These are phyloP conservation scores for Zasmidium angulare DNA, from an alignment of 2,329 filamentous ascomycete genomes.

Conservation along the genomic window DNA sequence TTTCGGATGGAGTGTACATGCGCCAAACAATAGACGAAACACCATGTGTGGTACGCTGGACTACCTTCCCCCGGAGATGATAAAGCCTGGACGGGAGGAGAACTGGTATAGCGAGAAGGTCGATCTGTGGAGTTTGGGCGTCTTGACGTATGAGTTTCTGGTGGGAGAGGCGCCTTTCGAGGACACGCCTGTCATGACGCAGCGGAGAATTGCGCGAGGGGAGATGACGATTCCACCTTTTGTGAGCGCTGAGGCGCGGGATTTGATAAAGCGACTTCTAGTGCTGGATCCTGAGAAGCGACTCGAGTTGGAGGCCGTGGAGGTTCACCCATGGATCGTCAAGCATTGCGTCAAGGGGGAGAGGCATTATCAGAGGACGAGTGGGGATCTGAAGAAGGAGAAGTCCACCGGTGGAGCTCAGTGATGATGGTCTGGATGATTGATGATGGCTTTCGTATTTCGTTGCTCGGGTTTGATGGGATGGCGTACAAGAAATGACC, in stretches of 20 bases:
- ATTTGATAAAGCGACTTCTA: slow-evolving; percentile 87
- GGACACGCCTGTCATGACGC: slow-evolving; percentile 92
- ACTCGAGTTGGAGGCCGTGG: slow-evolving; percentile 83
- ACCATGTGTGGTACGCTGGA: slow-evolving; percentile 98
- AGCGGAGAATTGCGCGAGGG: slow-evolving; percentile 79
- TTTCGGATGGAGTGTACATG: slow-evolving; percentile 98
- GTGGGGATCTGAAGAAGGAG: slow-evolving; percentile 30
- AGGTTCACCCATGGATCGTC: slow-evolving; percentile 91
- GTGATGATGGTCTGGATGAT: slow-evolving; percentile 1
- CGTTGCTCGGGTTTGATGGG: background rate
- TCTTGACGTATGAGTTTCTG: slow-evolving; percentile 93
- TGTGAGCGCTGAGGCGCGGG: slow-evolving; percentile 84
- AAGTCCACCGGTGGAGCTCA: slow-evolving; percentile 13
- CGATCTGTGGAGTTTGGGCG: slow-evolving; percentile 92
- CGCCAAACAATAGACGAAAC: slow-evolving; percentile 86
- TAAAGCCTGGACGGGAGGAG: slow-evolving; percentile 73
- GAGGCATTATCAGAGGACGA: slow-evolving; percentile 44
- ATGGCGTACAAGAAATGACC: background rate
- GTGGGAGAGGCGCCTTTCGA: slow-evolving; percentile 97
- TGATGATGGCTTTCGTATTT: slow-evolving; percentile 8
- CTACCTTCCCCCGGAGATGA: slow-evolving; percentile 97
- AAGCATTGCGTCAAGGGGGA: slow-evolving; percentile 77
- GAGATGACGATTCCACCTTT: slow-evolving; percentile 93
- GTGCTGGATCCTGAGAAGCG: slow-evolving; percentile 93
- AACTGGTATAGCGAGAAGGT: slow-evolving; percentile 96